A percentile compares a stretch with the other conserved stretches of the same genome.
These are phyloP conservation scores for Hanseniaspora occidentalis DNA, from an alignment of 805 yeast genomes.

Conservation along the genomic window DNA sequence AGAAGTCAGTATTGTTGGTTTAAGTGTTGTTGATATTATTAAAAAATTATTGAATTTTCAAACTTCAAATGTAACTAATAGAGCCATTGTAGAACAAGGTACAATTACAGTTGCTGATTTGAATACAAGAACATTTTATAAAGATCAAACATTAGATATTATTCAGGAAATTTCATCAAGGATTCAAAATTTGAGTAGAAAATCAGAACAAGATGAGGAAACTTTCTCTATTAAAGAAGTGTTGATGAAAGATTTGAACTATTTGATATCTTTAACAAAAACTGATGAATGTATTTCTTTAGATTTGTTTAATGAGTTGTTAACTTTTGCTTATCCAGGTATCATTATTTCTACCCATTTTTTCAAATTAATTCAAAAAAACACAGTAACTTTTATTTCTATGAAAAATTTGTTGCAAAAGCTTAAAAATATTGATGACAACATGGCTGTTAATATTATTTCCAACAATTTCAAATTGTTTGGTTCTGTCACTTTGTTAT, in stretches of 20 bases:
- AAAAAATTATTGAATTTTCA: slow-evolving; percentile 45
- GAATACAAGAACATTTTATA: slow-evolving; percentile 69
- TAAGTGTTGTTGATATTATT: slow-evolving; percentile 71
- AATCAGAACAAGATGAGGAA: neutral
- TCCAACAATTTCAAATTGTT: slow-evolving; percentile 15
- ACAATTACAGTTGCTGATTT: slow-evolving; percentile 53
- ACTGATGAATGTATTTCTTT: slow-evolving; percentile 14
- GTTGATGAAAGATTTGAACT: slow-evolving; percentile 14
- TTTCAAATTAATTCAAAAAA: neutral
- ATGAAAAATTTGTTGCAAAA: neutral
- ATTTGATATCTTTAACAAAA: slow-evolving; percentile 12
- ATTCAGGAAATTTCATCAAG: slow-evolving; percentile 49
- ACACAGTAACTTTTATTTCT: neutral
- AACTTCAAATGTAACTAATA: slow-evolving; percentile 11
- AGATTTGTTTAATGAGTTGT: slow-evolving; percentile 16
- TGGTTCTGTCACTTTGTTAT: slow-evolving; percentile 18
- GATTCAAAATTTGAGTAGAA: slow-evolving; percentile 17
- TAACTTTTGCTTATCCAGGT: neutral
- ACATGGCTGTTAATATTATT: slow-evolving; percentile 10
- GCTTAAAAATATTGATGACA: neutral
- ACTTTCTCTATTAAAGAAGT: too few species aligned
- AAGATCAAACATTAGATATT: slow-evolving; percentile 78
- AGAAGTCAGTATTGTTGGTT: slow-evolving; percentile 73
- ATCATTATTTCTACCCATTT: neutral
- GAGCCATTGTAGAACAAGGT: slow-evolving; percentile 31